phyloP scores from a whole-genome alignment of 2,329 filamentous ascomycete species.

The Fusarium subglutinans region DNA sequence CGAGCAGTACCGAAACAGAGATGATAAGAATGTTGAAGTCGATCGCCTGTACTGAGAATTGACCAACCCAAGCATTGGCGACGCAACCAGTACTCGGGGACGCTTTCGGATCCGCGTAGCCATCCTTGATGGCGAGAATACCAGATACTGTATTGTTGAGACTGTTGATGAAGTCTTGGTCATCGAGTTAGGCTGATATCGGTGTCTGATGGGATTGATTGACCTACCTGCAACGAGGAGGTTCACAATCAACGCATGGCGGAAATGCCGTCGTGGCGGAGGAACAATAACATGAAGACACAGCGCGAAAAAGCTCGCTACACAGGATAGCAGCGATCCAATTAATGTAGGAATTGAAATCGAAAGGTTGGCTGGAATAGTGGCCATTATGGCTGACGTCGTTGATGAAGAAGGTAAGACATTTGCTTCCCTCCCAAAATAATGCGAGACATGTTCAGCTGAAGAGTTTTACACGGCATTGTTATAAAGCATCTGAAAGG shows the following conservation, averaged over 20 bases:
- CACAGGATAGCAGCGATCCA: not conserved
- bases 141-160: not conserved
- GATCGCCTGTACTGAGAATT: not conserved
- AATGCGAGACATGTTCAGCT: not conserved
- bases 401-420: not conserved
- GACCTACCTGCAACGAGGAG: not conserved
- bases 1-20: not conserved
- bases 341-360: not conserved
- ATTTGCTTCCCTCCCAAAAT: not conserved
- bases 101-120: not conserved
- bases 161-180: not conserved
- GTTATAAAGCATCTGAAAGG: not conserved
- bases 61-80: not conserved
- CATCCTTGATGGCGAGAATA: not conserved
- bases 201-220: fast-evolving
- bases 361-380: not conserved
- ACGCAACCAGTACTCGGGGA: not conserved
- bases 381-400: not conserved
- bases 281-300: not conserved
- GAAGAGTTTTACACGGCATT: not conserved
- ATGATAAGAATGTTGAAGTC: not conserved
- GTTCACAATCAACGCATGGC: not conserved
- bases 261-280: not conserved
- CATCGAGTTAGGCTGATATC: not conserved
- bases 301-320: not conserved